Evolutionary conservation across 2,329 filamentous ascomycete genomes (phyloP), one percentile per base, ranked within the genome.

Genomic region (Trichoderma atroviride): DNA sequence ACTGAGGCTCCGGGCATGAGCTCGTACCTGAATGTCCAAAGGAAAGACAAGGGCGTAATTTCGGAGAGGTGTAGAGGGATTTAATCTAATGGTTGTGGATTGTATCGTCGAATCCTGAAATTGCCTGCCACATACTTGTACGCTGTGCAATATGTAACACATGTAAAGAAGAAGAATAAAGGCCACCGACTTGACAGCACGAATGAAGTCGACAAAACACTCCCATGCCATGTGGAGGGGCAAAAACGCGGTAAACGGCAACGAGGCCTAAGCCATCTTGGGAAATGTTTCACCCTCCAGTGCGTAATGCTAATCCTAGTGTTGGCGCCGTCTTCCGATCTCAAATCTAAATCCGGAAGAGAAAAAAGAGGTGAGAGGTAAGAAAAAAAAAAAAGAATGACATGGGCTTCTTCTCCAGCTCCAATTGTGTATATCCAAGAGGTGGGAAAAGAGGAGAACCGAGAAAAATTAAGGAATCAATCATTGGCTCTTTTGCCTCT

Each of bases 261-360:
- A 4, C 11, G 5, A 10, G n/a, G 53, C 19, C 53, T 66, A 66
- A 57, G 22, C 62, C n/a, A 14, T 24, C 9, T 35, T 29, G 52
- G 62, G 62, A 4, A 47, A 43, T 66, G n/a, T 35, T 66, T 47
- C 33, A 24, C 22, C 5, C 40, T 43, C 29, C 4, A 56, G 27
- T 43, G 47, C n/a, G 29, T 37, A 35, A 27, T 27, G 47, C 27
- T 27, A 37, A 24, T 60, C 22, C n/a, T 63, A 59, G 64, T 59
- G 55, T n/a, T 67, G 64, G 55, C 22, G 40, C 57, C 57, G n/a
- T 22, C 40, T 52, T 59, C 63, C 40, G 64, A 67, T 67, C 64
- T 67, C 31, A 24, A 67, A 59, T 67, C 64, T 59, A 31, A 47
- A 52, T 40, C 58, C 37, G 55, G 35, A 27, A 40, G 31, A 47